Evolutionary conservation across 31 red algal species (phyloP).

Genomic region (Asparagopsis taxiformis): DNA sequence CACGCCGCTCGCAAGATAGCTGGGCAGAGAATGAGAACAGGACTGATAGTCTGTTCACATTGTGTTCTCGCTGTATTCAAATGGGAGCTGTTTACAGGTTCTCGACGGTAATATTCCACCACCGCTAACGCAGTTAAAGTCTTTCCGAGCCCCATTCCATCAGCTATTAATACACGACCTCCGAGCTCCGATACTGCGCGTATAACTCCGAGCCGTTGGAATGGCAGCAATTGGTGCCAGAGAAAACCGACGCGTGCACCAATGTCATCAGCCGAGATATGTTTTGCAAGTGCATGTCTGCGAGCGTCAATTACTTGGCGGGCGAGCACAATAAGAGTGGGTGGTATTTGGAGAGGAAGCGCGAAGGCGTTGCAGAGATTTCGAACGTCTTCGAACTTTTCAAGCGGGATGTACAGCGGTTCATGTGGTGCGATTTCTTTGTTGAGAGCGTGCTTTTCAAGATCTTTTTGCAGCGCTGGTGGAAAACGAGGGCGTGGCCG

Average conservation of each 20-base stretch:
- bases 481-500: slow-evolving; percentile 15
- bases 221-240: slow-evolving; percentile 14
- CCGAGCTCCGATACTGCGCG: not conserved
- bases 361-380: not conserved
- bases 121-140: slow-evolving; percentile 21
- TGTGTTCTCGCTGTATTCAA: not conserved
- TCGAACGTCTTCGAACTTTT: not conserved
- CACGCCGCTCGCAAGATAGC: slow-evolving; percentile 12
- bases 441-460: not conserved
- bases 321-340: no score
- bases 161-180: slow-evolving; percentile 38
- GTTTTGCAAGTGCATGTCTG: not conserved
- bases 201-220: slow-evolving; percentile 17
- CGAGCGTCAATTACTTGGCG: not conserved
- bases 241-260: not conserved
- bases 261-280: not conserved
- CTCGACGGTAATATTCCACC: slow-evolving; percentile 13
- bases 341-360: not conserved
- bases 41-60: not conserved
- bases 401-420: not conserved
- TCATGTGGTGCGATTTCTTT: not conserved
- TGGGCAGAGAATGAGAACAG: slow-evolving; percentile 26
- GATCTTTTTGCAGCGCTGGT: not conserved
- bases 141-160: slow-evolving; percentile 49
- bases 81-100: not conserved